Evolutionary conservation across 495 filamentous ascomycete genomes (phyloP), one percentile per base, ranked within the genome.

Genomic region (Rusavskia elegans): DNA sequence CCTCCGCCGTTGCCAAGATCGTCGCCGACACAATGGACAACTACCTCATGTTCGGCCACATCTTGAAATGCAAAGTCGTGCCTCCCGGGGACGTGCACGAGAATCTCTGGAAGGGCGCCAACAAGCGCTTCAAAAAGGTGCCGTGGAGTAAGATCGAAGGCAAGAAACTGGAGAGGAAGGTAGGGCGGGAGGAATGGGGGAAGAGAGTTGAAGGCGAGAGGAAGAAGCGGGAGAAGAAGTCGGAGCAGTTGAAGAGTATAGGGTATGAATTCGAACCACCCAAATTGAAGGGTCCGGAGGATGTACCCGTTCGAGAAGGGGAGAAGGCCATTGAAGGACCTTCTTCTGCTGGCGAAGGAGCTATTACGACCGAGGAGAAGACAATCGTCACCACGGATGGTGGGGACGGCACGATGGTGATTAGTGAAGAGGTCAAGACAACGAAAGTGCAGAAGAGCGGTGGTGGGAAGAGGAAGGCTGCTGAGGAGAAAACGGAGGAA

Each of bases 11-110:
- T 27, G 89, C 90, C 51, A 79, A 85, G 61, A 87, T 97, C 56
- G 92, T 90, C 45, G 83, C 85, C 16, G 81, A 82, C 58, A 95
- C 92, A 2, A 98, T 97, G 93, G 77, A 97, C 69, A 95, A 92
- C 69, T 98, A 98, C 64, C 82, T 97, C 16, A 76, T 98, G 61
- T 96, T 92, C 66, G 84, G 85, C 10, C 89, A 93, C 63, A 83
- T 97, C 57, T 70, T 98, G 54, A 86, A 90, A 63, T 89, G 86
- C 67, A 85, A 87, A 64, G 67, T 77, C 30, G 77, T 97, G 8
- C 78, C 86, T 2, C 63, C 73, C 20, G 85, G 83, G 54, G 81
- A 92, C 59, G 71, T 95, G 36, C 85, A 92, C 64, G 77, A 79
- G 25, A 71, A 84, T 45, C 66, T 97, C 52, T 97, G 84, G 75